Base-by-base conservation (phyloP, 768 basidiomycete genomes). In the Gymnopilus dilepis region DNA sequence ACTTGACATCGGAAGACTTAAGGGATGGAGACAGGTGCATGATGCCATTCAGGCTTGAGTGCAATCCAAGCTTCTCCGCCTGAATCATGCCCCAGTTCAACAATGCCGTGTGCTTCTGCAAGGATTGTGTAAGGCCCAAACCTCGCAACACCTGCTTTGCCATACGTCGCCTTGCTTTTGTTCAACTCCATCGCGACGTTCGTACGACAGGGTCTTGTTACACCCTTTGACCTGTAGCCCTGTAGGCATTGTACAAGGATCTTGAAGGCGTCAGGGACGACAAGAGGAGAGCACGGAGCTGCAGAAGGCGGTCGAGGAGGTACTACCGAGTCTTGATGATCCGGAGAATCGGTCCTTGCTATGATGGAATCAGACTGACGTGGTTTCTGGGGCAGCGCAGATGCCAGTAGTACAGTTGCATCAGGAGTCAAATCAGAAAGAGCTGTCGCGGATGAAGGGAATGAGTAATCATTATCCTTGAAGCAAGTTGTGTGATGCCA, bases 61-160 rank as follows among this genome's bases (percentile, higher is more conserved):
- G 67, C 43, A 24, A 81, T 76, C 82, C 82, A 82, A 7, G 74
- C 77, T 15, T 58, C 43, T 4, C 73, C 40, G 3, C 19, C 40
- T 8, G 7, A 2, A 15, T 41, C 19, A 3, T 21, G 17, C 17
- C 40, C 19, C 1, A 41, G 19, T 41, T 41, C 40, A n/a, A 41
- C 19, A 7, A 41, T 41, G 40, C 40, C 40, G 1, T 41, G 40
- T 6, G 15, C 40, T 21, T 41, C 19, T n/a, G 40, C 40, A 17
- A 41, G 19, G 7, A n/a, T n/a, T 17, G 15, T 17, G 15, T 41
- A 41, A 17, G 40, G 8, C 7, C 19, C 19, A 17, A 41, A 41
- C 40, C 40, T 41, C 17, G 15, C 15, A n/a, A 41, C 40, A 6
- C 40, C 40, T n/a, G 40, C 40, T n/a, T 41, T 41, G 17, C 19